Percentiles rank a stretch among this genome's conserved stretches.
phyloP scores from a whole-genome alignment of 768 basidiomycete genomes.

The Russula brevipes region DNA sequence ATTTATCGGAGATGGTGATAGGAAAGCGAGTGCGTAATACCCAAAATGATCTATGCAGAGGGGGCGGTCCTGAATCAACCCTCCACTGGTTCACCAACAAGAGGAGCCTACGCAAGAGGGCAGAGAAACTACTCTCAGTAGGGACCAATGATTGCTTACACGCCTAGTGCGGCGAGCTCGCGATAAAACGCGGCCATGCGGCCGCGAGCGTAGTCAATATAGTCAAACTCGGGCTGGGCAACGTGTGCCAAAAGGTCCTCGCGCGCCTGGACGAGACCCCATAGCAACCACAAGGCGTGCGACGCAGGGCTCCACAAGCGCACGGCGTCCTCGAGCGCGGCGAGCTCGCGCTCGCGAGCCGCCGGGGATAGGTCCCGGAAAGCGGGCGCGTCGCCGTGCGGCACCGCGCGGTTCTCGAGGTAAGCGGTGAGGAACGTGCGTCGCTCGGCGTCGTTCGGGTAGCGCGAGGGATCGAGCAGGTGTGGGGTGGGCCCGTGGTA shows the following conservation, averaged over 20 bases:
- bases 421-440: slow-evolving; percentile 85
- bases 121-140: not conserved
- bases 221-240: slow-evolving; percentile 79
- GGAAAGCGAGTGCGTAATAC: not conserved
- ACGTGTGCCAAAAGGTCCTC: slow-evolving; percentile 60
- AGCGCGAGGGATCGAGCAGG: slow-evolving; percentile 53
- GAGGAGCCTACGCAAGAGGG: not conserved
- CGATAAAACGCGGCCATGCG: slow-evolving; percentile 60
- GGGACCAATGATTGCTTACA: slow-evolving; percentile 17
- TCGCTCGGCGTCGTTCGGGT: slow-evolving; percentile 70
- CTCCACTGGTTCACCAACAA: not conserved
- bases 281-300: slow-evolving; percentile 90
- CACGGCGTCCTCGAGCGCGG: slow-evolving; percentile 71
- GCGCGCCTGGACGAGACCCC: slow-evolving; percentile 89
- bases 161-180: slow-evolving; percentile 47
- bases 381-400: slow-evolving; percentile 23
- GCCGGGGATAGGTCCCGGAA: slow-evolving; percentile 22
- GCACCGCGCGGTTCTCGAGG: slow-evolving; percentile 44
- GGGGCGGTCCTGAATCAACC: too few species aligned
- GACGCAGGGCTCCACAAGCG: slow-evolving; percentile 84
- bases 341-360: slow-evolving; percentile 43
- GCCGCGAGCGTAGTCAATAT: slow-evolving; percentile 72
- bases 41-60: not conserved
- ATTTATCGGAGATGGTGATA: not conserved
- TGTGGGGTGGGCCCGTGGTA: slow-evolving; percentile 73